Base-by-base conservation (phyloP, 176 grass and related monocot genomes). In the Leersia perrieri region DNA sequence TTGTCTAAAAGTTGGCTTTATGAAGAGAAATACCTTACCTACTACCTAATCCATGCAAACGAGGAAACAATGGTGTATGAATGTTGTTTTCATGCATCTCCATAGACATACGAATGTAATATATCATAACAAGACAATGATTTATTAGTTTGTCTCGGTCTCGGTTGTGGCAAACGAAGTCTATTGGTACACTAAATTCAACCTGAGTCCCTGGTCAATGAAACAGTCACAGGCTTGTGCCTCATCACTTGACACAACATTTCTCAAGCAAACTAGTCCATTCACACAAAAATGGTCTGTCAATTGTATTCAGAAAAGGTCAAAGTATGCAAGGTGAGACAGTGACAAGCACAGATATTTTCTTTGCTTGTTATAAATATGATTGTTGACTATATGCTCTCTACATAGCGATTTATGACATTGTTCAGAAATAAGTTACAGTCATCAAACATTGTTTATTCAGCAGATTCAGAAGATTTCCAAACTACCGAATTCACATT, bases 161-260 rank as follows among this genome's bases (percentile, higher is more conserved):
- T n/a, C n/a, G 23, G 36, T 33, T 27, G 28, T 26, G 30, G 57
- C 62, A 35, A 47, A 55, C 0, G 9, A 74, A 66, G 29, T 34
- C 14, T 9, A 83, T 8, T 39, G 31, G 28, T 33, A 25, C 68
- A 36, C 65, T 53, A 26, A 73, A 80, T 41, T 85, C 75, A 79
- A 73, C 58, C 67, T 64, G 32, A 85, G 11, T 66, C 26, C 53
- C 12, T 38, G 25, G 75, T 66, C 76, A 80, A 74, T 33, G 16
- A 63, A 77, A 72, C 47, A 16, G 75, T 66, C 68, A 22, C 32
- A 76, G 3, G 30, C 6, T 63, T 64, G 39, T 49, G 49, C n/a
- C n/a, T 78, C 45, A 35, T 84, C 64, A 72, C 6, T 25, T 38
- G 2, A 65, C 18, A 0, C 7, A 51, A 34, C 49, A 72, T 34